Evolutionary conservation across 306 rosid genomes (phyloP), one percentile per base, ranked within the genome.

Genomic region (Abrus precatorius): DNA sequence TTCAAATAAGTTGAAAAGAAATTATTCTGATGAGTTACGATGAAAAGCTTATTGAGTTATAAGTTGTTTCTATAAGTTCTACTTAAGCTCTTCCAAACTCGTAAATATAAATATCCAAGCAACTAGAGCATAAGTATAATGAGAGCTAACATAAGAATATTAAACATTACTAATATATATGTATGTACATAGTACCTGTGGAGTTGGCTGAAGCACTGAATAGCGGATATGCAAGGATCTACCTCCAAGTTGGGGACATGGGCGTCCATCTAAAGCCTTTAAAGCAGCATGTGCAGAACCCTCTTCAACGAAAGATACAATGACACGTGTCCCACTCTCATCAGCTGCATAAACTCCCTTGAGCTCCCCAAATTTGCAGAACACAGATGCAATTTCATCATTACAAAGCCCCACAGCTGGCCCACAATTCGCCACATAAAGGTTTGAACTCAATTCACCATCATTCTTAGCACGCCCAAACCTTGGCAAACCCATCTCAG

Each of bases 391-490:
- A 59, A 94, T 78, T 12, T 86, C 50, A 30, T 74, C 87, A 49
- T 85, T 72, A 32, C 89, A 85, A 71, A 90, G 68, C 27, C 97
- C 98, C 32, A 95, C 92, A 0, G 94, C 90, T 9, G 91, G 92
- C 0, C 98, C 97, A 80, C 97, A 90, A 77, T 94, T 94, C 1
- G 97, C 98, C 13, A 95, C 94, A 69, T 72, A 95, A 30, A 95
- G 92, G 74, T 91, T 90, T 45, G 95, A 76, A 74, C 95, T 92
- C 66, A 67, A 60, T 63, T 87, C 86, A 30, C 75, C 85, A 54
- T 71, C 14, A 2, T 65, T 86, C 57, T 66, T 91, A 0, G 93
- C 93, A 44, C 92, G 97, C 79, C 91, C 88, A 76, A 89, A 91
- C 84, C 91, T 86, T 13, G 86, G 88, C 83, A 83, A 60, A 36